phyloP scores from a whole-genome alignment of 805 yeast species.

The Schizosaccharomyces octosporus region DNA sequence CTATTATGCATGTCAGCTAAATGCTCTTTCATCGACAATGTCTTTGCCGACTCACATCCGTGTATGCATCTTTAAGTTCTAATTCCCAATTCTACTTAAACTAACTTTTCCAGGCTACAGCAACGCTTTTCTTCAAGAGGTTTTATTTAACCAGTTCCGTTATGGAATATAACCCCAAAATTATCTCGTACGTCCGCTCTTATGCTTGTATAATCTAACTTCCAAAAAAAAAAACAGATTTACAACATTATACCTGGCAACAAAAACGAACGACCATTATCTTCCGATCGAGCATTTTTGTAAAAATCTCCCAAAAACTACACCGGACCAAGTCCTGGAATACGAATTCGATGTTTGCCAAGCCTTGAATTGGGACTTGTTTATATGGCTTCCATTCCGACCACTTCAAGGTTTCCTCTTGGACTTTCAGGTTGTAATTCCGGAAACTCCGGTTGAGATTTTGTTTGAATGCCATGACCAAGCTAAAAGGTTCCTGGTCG shows the following conservation, averaged over 20 bases:
- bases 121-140: constrained; percentile 54
- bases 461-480: constrained; percentile 30
- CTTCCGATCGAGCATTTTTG: constrained; percentile 64
- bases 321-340: constrained; percentile 39
- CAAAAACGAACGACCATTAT: constrained; percentile 78
- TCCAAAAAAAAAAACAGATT: constrained; percentile 11
- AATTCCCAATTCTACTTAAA: not conserved
- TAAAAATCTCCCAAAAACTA: constrained; percentile 39
- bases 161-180: constrained; percentile 71
- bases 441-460: constrained; percentile 16
- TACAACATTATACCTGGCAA: constrained; percentile 70
- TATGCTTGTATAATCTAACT: not conserved
- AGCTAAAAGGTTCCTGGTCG: constrained; percentile 40
- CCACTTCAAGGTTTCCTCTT: constrained; percentile 87
- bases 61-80: not conserved
- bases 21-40: not conserved
- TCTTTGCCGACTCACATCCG: not conserved
- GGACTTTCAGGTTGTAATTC: constrained; percentile 48
- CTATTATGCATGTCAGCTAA: not conserved
- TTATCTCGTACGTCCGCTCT: constrained; percentile 22
- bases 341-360: constrained; percentile 59
- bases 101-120: constrained; percentile 29
- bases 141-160: constrained; percentile 63
- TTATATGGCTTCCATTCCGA: constrained; percentile 70
- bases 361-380: constrained; percentile 49